Conservation (phyloP, 352 stramenopile genomes). For the Phytophthora pisi region DNA sequence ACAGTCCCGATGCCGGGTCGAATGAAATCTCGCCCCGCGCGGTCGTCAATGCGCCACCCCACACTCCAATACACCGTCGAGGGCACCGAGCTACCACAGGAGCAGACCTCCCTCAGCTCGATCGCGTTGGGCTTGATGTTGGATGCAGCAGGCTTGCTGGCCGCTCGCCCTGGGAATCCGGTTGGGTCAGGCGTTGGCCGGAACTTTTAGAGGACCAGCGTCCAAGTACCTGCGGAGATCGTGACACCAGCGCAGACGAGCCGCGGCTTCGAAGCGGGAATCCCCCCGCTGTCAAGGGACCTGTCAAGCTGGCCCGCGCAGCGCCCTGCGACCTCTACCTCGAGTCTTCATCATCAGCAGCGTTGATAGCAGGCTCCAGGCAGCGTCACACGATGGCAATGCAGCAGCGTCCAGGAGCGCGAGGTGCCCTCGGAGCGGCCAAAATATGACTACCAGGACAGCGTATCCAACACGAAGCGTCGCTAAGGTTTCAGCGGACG, state of each 20-base stretch:
- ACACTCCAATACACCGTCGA: no score
- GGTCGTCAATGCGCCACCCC: neutral
- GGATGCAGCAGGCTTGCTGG: neutral
- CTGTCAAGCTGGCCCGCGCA: neutral
- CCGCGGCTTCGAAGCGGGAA: neutral
- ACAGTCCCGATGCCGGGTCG: neutral
- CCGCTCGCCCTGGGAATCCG: neutral
- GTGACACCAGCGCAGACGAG: neutral
- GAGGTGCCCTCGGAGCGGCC: neutral
- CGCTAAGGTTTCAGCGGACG: constrained; percentile 5
- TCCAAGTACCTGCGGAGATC: neutral
- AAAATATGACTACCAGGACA: no score
- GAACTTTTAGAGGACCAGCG: neutral
- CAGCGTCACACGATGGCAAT: neutral
- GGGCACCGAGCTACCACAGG: no score
- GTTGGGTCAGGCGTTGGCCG: neutral
- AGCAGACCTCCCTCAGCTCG: no score
- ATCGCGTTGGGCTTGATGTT: neutral
- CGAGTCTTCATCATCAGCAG: neutral
- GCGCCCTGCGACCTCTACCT: neutral
- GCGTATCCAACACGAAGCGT: neutral
- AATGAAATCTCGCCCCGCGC: neutral
- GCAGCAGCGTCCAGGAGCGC: neutral
- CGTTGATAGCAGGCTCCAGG: neutral
- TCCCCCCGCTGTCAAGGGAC: constrained; percentile 1